Percentiles rank a stretch among this genome's conserved stretches.
phyloP scores from a whole-genome alignment of 2,329 filamentous ascomycete genomes.

The Pestalotiopsis sp. region DNA sequence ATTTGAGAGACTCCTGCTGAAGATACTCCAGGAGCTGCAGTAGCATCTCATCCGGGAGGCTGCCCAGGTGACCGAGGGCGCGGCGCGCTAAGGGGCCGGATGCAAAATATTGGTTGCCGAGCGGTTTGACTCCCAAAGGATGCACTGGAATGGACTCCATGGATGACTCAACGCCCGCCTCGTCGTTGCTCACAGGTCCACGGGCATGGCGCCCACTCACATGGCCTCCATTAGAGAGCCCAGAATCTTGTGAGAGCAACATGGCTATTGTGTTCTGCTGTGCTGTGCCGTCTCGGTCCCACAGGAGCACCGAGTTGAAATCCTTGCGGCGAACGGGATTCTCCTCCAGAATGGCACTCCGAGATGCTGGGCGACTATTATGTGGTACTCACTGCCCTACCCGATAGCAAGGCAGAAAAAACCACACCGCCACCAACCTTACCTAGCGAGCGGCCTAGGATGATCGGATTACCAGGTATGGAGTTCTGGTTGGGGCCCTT shows the following conservation, averaged over 20 bases:
- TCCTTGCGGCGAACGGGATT: neutral
- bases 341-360: neutral
- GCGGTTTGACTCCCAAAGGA: constrained; percentile 81
- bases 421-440: neutral
- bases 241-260: constrained; percentile 15
- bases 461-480: neutral
- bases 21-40: constrained; percentile 75
- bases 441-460: neutral
- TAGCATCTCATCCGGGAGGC: constrained; percentile 80
- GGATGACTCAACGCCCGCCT: constrained; percentile 14
- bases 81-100: constrained; percentile 66
- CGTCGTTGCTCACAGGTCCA: neutral
- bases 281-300: neutral
- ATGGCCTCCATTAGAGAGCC: constrained; percentile 6
- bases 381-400: neutral
- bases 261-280: neutral
- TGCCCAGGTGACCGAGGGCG: constrained; percentile 65
- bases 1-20: constrained; percentile 61
- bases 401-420: neutral
- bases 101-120: constrained; percentile 78
- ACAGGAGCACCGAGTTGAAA: neutral
- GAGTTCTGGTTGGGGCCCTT: neutral
- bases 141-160: constrained; percentile 68
- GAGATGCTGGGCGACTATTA: neutral
- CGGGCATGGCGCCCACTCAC: neutral